Base-by-base conservation (phyloP, 2,329 filamentous ascomycete genomes). In the Stachybotrys chlorohalonatus region DNA sequence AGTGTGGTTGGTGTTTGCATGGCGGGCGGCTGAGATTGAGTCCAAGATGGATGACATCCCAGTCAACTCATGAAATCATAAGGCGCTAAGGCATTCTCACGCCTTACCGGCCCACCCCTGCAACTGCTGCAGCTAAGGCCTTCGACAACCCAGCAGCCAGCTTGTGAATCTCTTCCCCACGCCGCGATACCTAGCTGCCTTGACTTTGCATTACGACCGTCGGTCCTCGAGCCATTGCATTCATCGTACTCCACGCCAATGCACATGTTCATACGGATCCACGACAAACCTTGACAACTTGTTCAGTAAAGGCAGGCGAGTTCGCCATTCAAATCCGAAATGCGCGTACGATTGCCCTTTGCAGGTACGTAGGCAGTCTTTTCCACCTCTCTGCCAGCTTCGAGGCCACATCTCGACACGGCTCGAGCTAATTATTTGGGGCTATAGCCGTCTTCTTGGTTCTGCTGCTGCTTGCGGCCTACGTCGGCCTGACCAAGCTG, bases 271-370 rank as follows among this genome's bases (percentile, higher is more conserved):
- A 24, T 24, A 24, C 24, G 24, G 24, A 24, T 24, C 24, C 24
- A 24, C 24, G 24, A 24, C 24, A 24, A 24, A 24, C 24, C 24
- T 24, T 24, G 24, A 24, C 24, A 24, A 24, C 4, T 24, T 24
- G 4, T 24, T 24, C 24, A 24, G 24, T 24, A 24, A 24, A 2
- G 24, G 24, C 24, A 24, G 24, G 24, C 24, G 4, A 24, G 24
- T 24, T 24, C 24, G 24, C 24, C 24, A 24, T 24, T 24, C 24
- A 24, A 24, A 24, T 24, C 24, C 24, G 24, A 24, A 24, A 24
- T 95, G 87, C 88, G 89, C 72, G 90, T 96, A 75, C 84, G 92
- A 67, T 82, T 91, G 64, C 87, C 89, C 54, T 95, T 96, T 68
- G 90, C 90, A 75, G 89, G 92, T 94, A 76, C 66, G 83, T 42